Evolutionary conservation across 2,329 filamentous ascomycete species (phyloP).

Genomic region (Nemania diffusa): DNA sequence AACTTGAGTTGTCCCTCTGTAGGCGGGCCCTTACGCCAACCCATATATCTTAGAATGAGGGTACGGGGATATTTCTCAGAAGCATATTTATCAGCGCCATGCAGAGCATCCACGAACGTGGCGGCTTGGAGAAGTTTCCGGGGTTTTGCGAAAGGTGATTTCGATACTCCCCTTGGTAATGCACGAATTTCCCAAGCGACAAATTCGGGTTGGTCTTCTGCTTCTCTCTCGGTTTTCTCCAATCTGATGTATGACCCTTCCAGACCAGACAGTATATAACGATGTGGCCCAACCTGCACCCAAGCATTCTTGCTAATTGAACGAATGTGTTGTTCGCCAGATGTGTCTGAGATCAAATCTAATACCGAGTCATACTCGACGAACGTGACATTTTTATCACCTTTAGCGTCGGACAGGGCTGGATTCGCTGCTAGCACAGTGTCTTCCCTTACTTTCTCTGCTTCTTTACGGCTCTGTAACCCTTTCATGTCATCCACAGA

Average conservation of each 20-base stretch:
- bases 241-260: conserved; percentile 71
- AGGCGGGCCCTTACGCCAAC: conserved; percentile 77
- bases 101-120: conserved; percentile 79
- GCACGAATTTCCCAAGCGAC: conserved; percentile 61
- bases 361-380: conserved; percentile 93
- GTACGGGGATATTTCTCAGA: conserved; percentile 70
- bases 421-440: conserved; percentile 33
- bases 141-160: conserved; percentile 74
- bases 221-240: conserved; percentile 53
- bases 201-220: conserved; percentile 50
- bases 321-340: conserved; percentile 81
- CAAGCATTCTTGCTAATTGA: conserved; percentile 80
- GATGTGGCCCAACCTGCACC: conserved; percentile 78
- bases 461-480: conserved; percentile 61
- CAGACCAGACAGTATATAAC: conserved; percentile 76
- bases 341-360: conserved; percentile 86
- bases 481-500: conserved; percentile 70
- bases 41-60: conserved; percentile 72
- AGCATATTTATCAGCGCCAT: conserved; percentile 86
- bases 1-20: conserved; percentile 73
- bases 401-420: background rate
- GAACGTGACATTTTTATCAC: conserved; percentile 70
- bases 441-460: conserved; percentile 52
- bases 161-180: conserved; percentile 57
- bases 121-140: conserved; percentile 72